phyloP scores from a whole-genome alignment of 78 protist species.

The Pigoraptor vietnamica region DNA sequence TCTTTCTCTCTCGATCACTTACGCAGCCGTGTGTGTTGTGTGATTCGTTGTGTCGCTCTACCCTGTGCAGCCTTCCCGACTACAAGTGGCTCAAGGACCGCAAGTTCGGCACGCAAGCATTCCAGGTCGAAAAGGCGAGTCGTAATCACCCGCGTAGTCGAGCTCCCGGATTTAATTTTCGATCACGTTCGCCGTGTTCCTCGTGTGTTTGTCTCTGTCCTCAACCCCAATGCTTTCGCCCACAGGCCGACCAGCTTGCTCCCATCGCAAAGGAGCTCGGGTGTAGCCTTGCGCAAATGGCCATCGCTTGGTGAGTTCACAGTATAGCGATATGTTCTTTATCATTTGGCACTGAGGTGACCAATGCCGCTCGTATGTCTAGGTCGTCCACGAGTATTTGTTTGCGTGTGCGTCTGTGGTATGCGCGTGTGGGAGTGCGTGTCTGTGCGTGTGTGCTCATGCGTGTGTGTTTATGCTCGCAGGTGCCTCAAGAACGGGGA shows the following conservation, averaged over 20 bases:
- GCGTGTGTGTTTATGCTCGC: background rate
- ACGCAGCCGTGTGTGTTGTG: slow-evolving; percentile 22
- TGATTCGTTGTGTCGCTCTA: background rate
- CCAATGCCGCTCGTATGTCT: background rate
- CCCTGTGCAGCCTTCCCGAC: background rate
- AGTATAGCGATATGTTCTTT: background rate
- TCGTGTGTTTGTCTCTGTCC: background rate
- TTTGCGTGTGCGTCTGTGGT: background rate
- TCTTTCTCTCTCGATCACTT: no score
- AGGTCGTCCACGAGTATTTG: background rate
- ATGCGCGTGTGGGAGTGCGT: background rate
- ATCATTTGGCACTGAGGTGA: background rate
- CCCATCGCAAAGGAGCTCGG: slow-evolving; percentile 44
- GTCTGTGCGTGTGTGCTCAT: no score
- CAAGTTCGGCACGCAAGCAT: background rate
- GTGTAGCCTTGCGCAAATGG: slow-evolving; percentile 29
- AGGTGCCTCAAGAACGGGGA: slow-evolving; percentile 12
- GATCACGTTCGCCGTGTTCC: background rate
- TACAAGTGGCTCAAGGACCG: slow-evolving; percentile 15
- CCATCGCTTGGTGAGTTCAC: slow-evolving; percentile 42
- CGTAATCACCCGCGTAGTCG: background rate
- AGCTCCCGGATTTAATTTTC: background rate
- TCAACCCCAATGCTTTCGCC: background rate
- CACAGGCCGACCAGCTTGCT: background rate
- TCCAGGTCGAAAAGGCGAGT: background rate